These are phyloP conservation scores for Kitagawia praeruptora DNA, from an alignment of 129 eudicot genomes.

Conservation along the genomic window DNA sequence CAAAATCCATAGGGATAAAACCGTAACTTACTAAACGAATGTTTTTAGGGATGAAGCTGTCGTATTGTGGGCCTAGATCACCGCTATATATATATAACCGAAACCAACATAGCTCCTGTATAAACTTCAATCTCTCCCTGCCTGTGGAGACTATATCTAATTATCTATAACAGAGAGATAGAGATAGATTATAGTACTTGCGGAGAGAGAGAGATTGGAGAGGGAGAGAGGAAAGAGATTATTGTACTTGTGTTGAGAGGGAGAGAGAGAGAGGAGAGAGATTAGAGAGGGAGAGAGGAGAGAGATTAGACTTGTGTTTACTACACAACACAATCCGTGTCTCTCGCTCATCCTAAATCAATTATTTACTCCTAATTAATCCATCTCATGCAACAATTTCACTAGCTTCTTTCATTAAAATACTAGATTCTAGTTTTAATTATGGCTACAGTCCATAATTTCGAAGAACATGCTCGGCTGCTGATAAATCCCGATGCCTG, in stretches of 20 bases:
- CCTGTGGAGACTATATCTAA: neutral
- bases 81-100: neutral
- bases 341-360: neutral
- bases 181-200: no score
- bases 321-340: neutral
- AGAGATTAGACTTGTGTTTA: neutral
- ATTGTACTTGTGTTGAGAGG: no score
- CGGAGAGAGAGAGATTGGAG: no score
- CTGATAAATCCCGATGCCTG: conserved; percentile 64
- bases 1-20: neutral
- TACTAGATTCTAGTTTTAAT: neutral
- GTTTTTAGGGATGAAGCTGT: neutral
- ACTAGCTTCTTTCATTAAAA: neutral
- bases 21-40: neutral
- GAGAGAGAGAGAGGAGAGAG: no score
- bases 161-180: neutral
- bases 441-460: conserved; percentile 82
- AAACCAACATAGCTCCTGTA: neutral
- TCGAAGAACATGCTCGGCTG: conserved; percentile 84
- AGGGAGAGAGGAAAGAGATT: no score
- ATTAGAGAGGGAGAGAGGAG: no score
- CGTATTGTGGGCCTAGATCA: neutral
- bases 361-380: neutral
- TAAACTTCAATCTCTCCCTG: neutral
- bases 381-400: neutral